Base-by-base conservation (phyloP, 1,139 yeast genomes). In the Lodderomyces beijingensis region DNA sequence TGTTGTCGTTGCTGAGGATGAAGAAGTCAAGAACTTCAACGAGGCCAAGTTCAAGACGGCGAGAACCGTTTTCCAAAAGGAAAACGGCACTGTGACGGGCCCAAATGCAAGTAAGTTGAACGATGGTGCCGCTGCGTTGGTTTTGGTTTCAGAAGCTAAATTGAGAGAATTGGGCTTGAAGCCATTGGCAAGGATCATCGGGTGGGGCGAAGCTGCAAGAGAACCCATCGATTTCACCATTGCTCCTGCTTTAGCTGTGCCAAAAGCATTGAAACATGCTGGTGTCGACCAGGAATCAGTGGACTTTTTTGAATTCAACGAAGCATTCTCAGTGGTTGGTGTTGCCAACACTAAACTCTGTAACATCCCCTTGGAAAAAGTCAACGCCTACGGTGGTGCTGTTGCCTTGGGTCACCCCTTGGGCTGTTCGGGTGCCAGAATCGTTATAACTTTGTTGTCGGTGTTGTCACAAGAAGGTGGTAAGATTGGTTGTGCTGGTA, bases 141-240 rank as follows among this genome's bases (percentile, higher is more conserved):
- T 91, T 32, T 73, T 91, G 49, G 93, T 86, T 35, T 83, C 95
- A 37, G 96, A 77, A 55, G 66, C 68, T 43, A 87, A 87, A 67
- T 72, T 87, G 51, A 75, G 78, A 59, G 95, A 89, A 70, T 75
- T 88, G 47, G 83, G 84, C 28, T 68, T 91, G 54, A 85, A 71
- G 55, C 97, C 98, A 45, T 63, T 91, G 46, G 97, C 96, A 42
- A 77, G 78, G 59, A 80, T 91, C 50, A 55, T 75, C 37, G 95
- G 96, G 42, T 89, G 96, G 95, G 97, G 95, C 63, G 98, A 91
- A 60, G 97, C 96, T 52, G 97, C 95, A 36, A 88, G 88, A 57
- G 79, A 78, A 32, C 97, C 98, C 45, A 76, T 81, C 50, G 93
- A 87, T 65, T 91, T 89, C 73, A 89, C 97, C 39, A 83, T 91